Conservation (phyloP, 225 moss, liverwort and hornwort genomes). For the Polytrichum commune region DNA sequence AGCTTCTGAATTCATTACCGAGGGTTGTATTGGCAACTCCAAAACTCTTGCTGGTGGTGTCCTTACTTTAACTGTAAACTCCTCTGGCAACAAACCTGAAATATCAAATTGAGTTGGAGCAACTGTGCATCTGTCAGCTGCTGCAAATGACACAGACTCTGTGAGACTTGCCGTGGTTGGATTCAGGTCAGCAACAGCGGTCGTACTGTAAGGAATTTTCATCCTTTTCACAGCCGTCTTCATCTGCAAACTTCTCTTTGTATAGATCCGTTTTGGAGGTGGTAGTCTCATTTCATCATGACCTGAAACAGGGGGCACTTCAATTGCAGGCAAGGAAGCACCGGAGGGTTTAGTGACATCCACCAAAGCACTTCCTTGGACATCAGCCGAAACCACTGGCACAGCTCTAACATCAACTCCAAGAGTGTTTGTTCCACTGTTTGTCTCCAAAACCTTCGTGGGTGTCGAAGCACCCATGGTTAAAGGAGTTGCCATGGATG, state of each 20-base stretch:
- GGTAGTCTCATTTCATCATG: conserved; percentile 5
- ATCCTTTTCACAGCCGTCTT: conserved; percentile 12
- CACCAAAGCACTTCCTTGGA: too few species aligned
- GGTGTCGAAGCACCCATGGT: conserved; percentile 5
- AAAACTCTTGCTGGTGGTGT: too few species aligned
- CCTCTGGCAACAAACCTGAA: too few species aligned
- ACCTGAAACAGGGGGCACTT: background rate
- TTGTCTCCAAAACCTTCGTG: conserved; percentile 2
- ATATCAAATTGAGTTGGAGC: too few species aligned
- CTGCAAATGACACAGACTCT: conserved; percentile 26
- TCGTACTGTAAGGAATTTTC: conserved; percentile 2
- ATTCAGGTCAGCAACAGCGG: background rate
- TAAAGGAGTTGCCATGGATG: background rate
- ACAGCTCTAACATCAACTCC: conserved; percentile 8
- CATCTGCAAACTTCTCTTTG: background rate
- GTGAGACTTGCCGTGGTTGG: conserved; percentile 11
- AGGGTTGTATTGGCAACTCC: too few species aligned
- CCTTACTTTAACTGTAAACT: too few species aligned
- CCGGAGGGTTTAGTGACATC: too few species aligned
- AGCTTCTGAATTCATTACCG: background rate
- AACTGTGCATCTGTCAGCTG: background rate
- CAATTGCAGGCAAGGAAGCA: background rate
- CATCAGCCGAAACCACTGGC: too few species aligned
- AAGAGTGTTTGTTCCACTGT: background rate
- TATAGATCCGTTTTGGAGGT: conserved; percentile 1